phyloP scores from a whole-genome alignment of 331 rosid genomes.

The Malus hybrid region DNA sequence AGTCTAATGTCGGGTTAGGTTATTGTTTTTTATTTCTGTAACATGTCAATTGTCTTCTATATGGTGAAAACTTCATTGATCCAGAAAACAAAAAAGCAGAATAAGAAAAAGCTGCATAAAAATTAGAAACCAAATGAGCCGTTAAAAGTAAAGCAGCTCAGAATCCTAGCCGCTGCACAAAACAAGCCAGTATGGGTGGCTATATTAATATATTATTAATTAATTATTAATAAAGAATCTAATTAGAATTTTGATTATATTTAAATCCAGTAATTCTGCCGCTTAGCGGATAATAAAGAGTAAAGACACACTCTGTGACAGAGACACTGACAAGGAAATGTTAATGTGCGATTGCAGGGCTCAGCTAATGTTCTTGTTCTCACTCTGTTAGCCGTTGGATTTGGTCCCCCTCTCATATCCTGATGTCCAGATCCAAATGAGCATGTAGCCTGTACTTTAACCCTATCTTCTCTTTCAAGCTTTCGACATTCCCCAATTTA shows the following conservation, averaged over 20 bases:
- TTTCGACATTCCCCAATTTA: not conserved
- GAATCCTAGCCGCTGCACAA: not conserved
- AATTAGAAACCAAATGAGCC: not conserved
- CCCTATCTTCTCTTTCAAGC: not conserved
- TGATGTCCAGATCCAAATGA: too few species aligned
- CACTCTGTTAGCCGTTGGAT: not conserved
- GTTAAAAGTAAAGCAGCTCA: not conserved
- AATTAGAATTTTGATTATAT: not conserved
- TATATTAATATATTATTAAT: not conserved
- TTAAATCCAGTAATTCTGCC: not conserved
- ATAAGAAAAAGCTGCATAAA: not conserved
- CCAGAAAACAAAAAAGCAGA: not conserved
- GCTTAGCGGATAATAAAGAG: not conserved
- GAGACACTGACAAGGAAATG: not conserved
- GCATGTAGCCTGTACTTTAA: not conserved
- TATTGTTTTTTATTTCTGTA: too few species aligned
- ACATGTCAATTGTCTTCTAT: too few species aligned
- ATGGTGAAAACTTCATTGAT: too few species aligned
- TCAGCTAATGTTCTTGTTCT: not conserved
- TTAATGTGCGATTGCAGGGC: not conserved
- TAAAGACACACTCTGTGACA: not conserved
- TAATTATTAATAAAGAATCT: not conserved
- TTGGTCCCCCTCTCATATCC: too few species aligned
- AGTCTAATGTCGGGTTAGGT: too few species aligned
- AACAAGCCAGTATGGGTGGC: not conserved